Conservation (phyloP, 1,139 yeast species). For the Casaregolazyma lundiana region DNA sequence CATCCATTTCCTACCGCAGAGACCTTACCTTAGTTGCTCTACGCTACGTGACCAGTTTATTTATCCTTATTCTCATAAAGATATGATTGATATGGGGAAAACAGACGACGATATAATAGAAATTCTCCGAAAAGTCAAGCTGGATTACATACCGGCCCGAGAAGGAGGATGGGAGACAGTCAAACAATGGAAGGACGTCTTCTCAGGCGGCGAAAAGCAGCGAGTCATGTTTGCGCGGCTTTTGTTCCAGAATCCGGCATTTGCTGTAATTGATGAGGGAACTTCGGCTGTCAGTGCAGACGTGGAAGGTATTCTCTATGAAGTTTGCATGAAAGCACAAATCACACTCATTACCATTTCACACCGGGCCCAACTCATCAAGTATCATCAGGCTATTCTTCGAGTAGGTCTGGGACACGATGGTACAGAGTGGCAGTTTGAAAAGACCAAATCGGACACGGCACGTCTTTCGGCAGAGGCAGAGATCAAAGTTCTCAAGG, state of each 20-base stretch:
- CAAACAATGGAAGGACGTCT: conserved; percentile 85
- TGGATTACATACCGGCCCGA: conserved; percentile 68
- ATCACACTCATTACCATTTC: conserved; percentile 81
- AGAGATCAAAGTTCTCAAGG: conserved; percentile 32
- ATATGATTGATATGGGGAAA: conserved; percentile 67
- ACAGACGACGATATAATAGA: conserved; percentile 66
- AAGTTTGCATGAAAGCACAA: conserved; percentile 60
- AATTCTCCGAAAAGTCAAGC: conserved; percentile 68
- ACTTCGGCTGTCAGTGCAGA: conserved; percentile 91
- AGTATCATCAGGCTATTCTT: conserved; percentile 68
- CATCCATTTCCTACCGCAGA: conserved; percentile 73
- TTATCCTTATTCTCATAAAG: conserved; percentile 74
- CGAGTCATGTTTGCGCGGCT: conserved; percentile 86
- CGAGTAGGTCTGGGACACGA: conserved; percentile 61
- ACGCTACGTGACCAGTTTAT: conserved; percentile 83
- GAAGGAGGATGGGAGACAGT: conserved; percentile 58
- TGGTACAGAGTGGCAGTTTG: conserved; percentile 44
- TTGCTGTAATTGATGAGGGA: conserved; percentile 86
- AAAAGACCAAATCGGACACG: conserved; percentile 28
- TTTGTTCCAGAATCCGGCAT: conserved; percentile 72
- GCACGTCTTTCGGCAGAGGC: conserved; percentile 33
- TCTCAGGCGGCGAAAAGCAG: conserved; percentile 95
- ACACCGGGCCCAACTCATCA: conserved; percentile 79
- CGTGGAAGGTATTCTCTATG: conserved; percentile 85
- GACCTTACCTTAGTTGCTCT: conserved; percentile 73